Conservation (phyloP, 139 green algal genomes). For the Micromonas commoda region DNA sequence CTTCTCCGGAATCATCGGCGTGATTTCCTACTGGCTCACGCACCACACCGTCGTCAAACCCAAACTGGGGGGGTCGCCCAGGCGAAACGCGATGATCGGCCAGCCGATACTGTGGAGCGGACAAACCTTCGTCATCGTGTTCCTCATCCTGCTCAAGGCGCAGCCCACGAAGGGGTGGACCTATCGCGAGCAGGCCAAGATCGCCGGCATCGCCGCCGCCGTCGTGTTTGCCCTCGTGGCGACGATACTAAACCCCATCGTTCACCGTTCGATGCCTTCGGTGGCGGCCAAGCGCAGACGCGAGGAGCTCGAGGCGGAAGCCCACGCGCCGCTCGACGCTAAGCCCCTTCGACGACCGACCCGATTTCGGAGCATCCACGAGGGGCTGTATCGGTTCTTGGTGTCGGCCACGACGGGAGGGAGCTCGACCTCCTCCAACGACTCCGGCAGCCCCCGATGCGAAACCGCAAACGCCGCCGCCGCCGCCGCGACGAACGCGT, state of each 20-base stretch:
- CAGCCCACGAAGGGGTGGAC: not conserved
- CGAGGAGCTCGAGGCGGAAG: not conserved
- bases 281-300: not conserved
- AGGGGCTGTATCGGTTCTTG: too few relatives aligned
- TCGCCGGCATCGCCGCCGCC: not conserved
- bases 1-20: constrained; percentile 33
- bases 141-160: constrained; percentile 25
- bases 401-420: too few relatives aligned
- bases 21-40: constrained; percentile 16
- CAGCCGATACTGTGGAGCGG: not conserved
- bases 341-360: too few relatives aligned
- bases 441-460: too few relatives aligned
- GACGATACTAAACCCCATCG: not conserved
- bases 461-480: too few relatives aligned
- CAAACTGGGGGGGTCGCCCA: not conserved
- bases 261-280: not conserved
- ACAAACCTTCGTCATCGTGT: constrained; percentile 16
- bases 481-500: too few relatives aligned
- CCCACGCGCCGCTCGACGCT: not conserved
- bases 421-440: too few relatives aligned
- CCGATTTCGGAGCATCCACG: too few relatives aligned
- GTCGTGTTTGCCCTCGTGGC: not conserved
- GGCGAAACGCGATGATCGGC: not conserved
- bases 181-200: not conserved
- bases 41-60: constrained; percentile 17